These are phyloP conservation scores for Clonostachys rhizophaga DNA, from an alignment of 2,329 filamentous ascomycete genomes.

Conservation along the genomic window DNA sequence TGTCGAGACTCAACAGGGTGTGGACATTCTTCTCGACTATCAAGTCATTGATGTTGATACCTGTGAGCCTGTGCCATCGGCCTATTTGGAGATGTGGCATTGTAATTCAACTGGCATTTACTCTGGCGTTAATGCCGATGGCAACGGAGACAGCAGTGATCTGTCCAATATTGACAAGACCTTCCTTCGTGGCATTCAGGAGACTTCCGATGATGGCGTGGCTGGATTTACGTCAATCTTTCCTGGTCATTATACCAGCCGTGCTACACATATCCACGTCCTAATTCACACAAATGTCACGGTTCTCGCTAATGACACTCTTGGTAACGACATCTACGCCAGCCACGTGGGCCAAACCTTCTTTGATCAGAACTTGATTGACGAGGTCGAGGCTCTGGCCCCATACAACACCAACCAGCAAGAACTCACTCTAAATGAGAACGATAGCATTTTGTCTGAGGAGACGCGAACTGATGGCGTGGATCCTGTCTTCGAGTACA, in stretches of 20 bases:
- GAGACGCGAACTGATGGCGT: slow-evolving; percentile 37
- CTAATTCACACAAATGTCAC: slow-evolving; percentile 29
- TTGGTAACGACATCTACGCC: slow-evolving; percentile 28
- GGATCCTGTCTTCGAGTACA: slow-evolving; percentile 55
- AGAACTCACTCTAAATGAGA: slow-evolving; percentile 41
- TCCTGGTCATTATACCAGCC: slow-evolving; percentile 36
- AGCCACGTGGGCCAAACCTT: slow-evolving; percentile 62
- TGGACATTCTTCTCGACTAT: slow-evolving; percentile 32
- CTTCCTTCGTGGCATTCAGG: slow-evolving; percentile 28
- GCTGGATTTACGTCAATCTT: slow-evolving; percentile 36
- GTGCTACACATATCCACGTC: slow-evolving; percentile 42
- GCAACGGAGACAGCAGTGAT: slow-evolving; percentile 37
- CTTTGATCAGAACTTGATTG: slow-evolving; percentile 54
- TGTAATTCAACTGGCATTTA: slow-evolving; percentile 40
- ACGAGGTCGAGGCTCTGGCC: slow-evolving; percentile 38
- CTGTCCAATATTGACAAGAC: slow-evolving; percentile 20
- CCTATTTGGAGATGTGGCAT: slow-evolving; percentile 37
- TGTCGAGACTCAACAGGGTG: slow-evolving; percentile 30
- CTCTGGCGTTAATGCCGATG: slow-evolving; percentile 26
- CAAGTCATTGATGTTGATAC: slow-evolving; percentile 35
- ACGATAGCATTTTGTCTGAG: slow-evolving; percentile 42
- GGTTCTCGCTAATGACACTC: slow-evolving; percentile 22
- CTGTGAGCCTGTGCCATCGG: slow-evolving; percentile 28
- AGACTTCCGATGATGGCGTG: slow-evolving; percentile 34
- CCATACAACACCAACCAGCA: slow-evolving; percentile 44